These are phyloP conservation scores for Fusarium siculi DNA, from an alignment of 2,329 filamentous ascomycete species.

Conservation along the genomic window DNA sequence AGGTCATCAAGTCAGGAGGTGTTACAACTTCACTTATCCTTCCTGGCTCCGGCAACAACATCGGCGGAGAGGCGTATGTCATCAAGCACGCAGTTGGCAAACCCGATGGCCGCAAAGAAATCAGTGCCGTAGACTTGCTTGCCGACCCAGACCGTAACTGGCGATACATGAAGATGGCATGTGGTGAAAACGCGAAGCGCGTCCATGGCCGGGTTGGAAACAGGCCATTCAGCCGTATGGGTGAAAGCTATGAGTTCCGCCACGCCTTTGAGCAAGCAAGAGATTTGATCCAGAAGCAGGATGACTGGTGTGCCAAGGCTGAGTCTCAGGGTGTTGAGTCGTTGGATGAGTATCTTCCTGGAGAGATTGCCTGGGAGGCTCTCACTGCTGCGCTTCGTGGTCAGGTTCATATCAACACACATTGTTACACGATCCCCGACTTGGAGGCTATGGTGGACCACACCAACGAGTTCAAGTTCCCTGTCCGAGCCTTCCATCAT, in stretches of 20 bases:
- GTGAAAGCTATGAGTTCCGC: conserved; percentile 76
- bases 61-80: conserved; percentile 75
- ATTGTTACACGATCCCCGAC: conserved; percentile 77
- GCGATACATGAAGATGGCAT: conserved; percentile 83
- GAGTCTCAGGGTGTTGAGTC: conserved; percentile 60
- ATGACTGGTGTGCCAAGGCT: conserved; percentile 74
- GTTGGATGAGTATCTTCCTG: conserved; percentile 68
- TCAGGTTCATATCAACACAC: conserved; percentile 75
- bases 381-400: conserved; percentile 71
- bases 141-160: conserved; percentile 73
- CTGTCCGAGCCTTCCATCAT: conserved; percentile 75
- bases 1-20: conserved; percentile 78
- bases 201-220: conserved; percentile 67
- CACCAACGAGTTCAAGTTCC: conserved; percentile 77
- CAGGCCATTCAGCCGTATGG: conserved; percentile 68
- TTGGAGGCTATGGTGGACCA: conserved; percentile 76
- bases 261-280: conserved; percentile 73
- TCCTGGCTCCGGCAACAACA: conserved; percentile 77
- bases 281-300: conserved; percentile 66
- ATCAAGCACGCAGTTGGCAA: conserved; percentile 75
- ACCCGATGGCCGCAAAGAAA: conserved; percentile 68
- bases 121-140: conserved; percentile 71
- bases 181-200: conserved; percentile 75
- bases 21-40: conserved; percentile 75
- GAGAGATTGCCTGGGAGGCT: conserved; percentile 71